Evolutionary conservation across 805 yeast genomes (phyloP).

Genomic region (Candida dajiaensis): DNA sequence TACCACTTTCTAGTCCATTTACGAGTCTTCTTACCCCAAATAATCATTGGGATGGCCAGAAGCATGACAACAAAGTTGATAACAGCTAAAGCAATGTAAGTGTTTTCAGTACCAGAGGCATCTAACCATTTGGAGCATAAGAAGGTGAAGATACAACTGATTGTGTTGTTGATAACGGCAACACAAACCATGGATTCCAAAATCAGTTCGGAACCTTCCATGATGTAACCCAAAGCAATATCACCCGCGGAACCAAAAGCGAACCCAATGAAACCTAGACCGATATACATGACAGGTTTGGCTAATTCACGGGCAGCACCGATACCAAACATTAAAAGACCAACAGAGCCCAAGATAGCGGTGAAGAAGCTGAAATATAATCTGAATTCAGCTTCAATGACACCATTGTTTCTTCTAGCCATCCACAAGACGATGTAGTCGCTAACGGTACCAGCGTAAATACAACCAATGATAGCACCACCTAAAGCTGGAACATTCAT

Average conservation of each 20-base stretch:
- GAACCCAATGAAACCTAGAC: constrained; percentile 59
- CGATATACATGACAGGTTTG: constrained; percentile 52
- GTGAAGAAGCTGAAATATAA: constrained; percentile 52
- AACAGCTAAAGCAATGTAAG: constrained; percentile 56
- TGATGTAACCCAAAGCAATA: constrained; percentile 58
- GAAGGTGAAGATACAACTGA: constrained; percentile 63
- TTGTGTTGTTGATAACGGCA: constrained; percentile 53
- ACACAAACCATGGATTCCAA: constrained; percentile 71
- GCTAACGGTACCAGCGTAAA: constrained; percentile 55
- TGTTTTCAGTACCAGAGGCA: constrained; percentile 49
- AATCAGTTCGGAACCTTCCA: constrained; percentile 69
- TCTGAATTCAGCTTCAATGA: constrained; percentile 62
- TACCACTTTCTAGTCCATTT: constrained; percentile 53
- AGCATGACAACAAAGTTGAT: constrained; percentile 55
- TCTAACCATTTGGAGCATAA: constrained; percentile 57
- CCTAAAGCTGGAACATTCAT: constrained; percentile 69
- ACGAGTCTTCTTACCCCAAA: constrained; percentile 56
- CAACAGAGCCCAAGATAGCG: constrained; percentile 53
- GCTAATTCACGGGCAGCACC: constrained; percentile 53
- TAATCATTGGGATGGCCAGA: constrained; percentile 49
- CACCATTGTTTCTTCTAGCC: constrained; percentile 55
- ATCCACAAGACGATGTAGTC: constrained; percentile 56
- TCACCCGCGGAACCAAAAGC: constrained; percentile 72
- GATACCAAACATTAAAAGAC: constrained; percentile 59
- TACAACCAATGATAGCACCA: constrained; percentile 63